Evolutionary conservation across 192 early-diverging fungal genomes (phyloP).

Genomic region (Backusella circina): DNA sequence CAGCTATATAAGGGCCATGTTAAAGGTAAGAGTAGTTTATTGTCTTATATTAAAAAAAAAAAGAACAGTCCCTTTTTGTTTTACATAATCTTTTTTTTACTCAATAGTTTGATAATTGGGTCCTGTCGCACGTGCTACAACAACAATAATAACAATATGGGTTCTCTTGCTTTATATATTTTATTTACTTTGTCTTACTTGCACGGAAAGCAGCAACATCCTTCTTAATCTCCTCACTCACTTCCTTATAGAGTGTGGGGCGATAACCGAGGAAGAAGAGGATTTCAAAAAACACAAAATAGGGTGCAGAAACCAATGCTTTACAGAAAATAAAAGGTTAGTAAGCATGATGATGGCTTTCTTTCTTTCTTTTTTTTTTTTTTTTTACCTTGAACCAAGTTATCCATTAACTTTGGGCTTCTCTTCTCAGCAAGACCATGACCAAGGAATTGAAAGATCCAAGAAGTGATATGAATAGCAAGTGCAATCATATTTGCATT

Average conservation of each 20-base stretch:
- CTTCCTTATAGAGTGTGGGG: conserved; percentile 57
- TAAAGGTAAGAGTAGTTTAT: no score
- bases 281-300: conserved; percentile 89
- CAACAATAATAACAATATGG: neutral
- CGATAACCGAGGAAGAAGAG: conserved; percentile 83
- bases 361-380: neutral
- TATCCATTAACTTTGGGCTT: conserved; percentile 85
- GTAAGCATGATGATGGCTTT: neutral
- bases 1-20: no score
- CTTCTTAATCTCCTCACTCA: conserved; percentile 53
- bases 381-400: conserved; percentile 73
- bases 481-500: conserved; percentile 53
- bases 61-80: neutral
- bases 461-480: conserved; percentile 64
- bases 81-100: conserved; percentile 2
- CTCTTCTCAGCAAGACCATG: conserved; percentile 86
- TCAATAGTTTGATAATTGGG: neutral
- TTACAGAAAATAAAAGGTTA: conserved; percentile 12
- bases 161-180: conserved; percentile 1
- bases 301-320: conserved; percentile 90
- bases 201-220: conserved; percentile 52
- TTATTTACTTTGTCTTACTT: conserved; percentile 9
- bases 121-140: neutral
- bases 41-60: no score
- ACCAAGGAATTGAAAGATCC: conserved; percentile 90